Base-by-base conservation (phyloP, 2,329 filamentous ascomycete species). In the Eurotiales sp. region DNA sequence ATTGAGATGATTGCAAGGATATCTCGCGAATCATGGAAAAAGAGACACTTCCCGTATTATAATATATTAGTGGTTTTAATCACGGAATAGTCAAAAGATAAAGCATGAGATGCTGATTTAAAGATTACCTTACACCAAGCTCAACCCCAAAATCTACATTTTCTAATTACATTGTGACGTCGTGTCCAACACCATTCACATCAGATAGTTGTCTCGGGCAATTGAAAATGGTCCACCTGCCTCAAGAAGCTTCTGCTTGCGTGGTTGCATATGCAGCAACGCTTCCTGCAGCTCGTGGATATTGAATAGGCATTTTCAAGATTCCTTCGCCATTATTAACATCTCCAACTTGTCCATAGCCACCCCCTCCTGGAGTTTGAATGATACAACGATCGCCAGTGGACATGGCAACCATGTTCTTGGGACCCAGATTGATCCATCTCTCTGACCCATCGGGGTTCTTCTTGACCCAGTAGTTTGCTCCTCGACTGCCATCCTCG, bases 311-410 rank as follows among this genome's bases (percentile, higher is more conserved):
- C 12, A 3, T 17, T 36, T 36, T 36, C 32, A 36, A 17, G 32
- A 36, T 15, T 36, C 32, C 32, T 2, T 17, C 8, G 32, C 15
- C 32, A 36, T 36, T 17, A 14, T 14, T 4, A 36, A 36, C n/a
- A 12, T 36, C n/a, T 36, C 32, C 32, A 36, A 14, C n/a, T 36
- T 36, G 32, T 8, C 44, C 47, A 39, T 40, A 50, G 8, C 37
- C 47, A 11, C 47, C 47, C n/a, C 47, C 47, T 19, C 29, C 50
- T 22, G 47, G 47, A 10, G 47, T 50, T 10, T 43, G 37, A 4
- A 50, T 30, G 15, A 43, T 22, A n/a, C 41, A 25, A 25, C 40
- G 47, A 23, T 50, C 47, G 39, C 39, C 47, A 25, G 27, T 22
- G 11, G 22, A n/a, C 21, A 50, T 21, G 17, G 39, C 14, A 22